These are phyloP conservation scores for Taxillus chinensis DNA, from an alignment of 164 flowering plant species.

Conservation along the genomic window DNA sequence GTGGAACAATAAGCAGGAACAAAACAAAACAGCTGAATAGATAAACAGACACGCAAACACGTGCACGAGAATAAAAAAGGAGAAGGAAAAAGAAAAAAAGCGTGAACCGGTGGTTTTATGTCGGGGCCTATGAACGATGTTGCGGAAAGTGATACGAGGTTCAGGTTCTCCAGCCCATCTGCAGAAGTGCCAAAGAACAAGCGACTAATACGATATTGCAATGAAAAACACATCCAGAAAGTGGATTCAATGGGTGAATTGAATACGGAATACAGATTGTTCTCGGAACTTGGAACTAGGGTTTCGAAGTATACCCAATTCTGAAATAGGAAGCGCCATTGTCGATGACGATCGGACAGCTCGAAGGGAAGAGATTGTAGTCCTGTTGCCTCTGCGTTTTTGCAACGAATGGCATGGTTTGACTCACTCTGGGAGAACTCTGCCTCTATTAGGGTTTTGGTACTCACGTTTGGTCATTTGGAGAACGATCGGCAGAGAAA, in stretches of 20 bases:
- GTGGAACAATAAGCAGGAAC: too few relatives aligned
- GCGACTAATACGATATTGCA: not conserved
- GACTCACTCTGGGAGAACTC: conserved; percentile 6
- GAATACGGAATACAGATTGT: not conserved
- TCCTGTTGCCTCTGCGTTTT: conserved; percentile 42
- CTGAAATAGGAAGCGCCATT: conserved; percentile 75
- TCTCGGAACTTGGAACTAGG: conserved; percentile 13
- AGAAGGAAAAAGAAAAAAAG: not conserved
- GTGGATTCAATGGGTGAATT: not conserved
- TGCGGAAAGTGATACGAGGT: conserved; percentile 60
- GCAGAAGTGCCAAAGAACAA: not conserved
- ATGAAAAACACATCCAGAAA: not conserved
- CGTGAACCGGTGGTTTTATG: conserved; percentile 54
- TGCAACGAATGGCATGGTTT: conserved; percentile 47
- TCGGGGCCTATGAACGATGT: conserved; percentile 75
- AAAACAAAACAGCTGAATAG: not conserved
- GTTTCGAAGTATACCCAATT: conserved; percentile 45
- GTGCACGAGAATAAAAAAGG: not conserved
- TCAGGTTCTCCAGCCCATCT: conserved; percentile 76
- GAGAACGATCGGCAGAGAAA: too few relatives aligned
- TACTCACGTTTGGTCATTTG: too few relatives aligned
- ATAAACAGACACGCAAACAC: too few relatives aligned
- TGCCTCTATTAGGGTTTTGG: too few relatives aligned
- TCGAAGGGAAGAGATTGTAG: conserved; percentile 41
- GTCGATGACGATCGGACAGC: conserved; percentile 62